Percentiles rank a stretch among this genome's conserved stretches.
These are phyloP conservation scores for Pythium rishiriense DNA, from an alignment of 352 stramenopile species.

Conservation along the genomic window DNA sequence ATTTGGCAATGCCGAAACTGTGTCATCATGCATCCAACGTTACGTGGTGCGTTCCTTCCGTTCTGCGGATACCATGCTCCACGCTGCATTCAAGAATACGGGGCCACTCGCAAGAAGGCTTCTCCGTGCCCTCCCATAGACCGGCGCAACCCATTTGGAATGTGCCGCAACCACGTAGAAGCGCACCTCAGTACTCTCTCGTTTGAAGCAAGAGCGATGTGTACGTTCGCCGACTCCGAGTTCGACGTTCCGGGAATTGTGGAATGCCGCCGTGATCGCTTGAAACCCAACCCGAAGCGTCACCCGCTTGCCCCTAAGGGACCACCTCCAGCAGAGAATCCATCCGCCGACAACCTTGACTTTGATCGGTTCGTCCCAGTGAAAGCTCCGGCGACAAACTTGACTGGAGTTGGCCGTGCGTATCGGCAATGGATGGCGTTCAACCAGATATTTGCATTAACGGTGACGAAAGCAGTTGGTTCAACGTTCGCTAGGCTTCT, in stretches of 20 bases:
- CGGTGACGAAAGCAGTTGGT: background rate
- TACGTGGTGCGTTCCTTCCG: conserved; percentile 50
- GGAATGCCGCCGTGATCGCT: conserved; percentile 47
- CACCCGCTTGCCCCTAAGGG: conserved; percentile 61
- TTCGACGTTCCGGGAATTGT: conserved; percentile 66
- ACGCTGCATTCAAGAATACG: conserved; percentile 65
- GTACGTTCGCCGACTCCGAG: conserved; percentile 52
- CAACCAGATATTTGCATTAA: background rate
- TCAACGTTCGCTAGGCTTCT: conserved; percentile 5
- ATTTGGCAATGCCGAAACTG: conserved; percentile 61
- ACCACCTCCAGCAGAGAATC: conserved; percentile 22
- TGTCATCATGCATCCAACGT: conserved; percentile 60
- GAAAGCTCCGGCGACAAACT: background rate
- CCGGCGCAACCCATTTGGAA: conserved; percentile 55
- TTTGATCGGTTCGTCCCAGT: conserved; percentile 5
- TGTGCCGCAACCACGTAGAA: conserved; percentile 75
- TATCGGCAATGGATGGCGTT: background rate
- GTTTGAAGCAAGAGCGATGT: conserved; percentile 46
- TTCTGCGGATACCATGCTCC: conserved; percentile 68
- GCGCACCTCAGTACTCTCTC: conserved; percentile 52
- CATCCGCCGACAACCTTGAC: background rate
- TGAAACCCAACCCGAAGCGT: conserved; percentile 19
- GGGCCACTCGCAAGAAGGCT: conserved; percentile 7
- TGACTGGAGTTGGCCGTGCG: background rate
- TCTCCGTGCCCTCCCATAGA: conserved; percentile 46